phyloP scores from a whole-genome alignment of 805 yeast genomes.

The Kockiozyma suomiensis region DNA sequence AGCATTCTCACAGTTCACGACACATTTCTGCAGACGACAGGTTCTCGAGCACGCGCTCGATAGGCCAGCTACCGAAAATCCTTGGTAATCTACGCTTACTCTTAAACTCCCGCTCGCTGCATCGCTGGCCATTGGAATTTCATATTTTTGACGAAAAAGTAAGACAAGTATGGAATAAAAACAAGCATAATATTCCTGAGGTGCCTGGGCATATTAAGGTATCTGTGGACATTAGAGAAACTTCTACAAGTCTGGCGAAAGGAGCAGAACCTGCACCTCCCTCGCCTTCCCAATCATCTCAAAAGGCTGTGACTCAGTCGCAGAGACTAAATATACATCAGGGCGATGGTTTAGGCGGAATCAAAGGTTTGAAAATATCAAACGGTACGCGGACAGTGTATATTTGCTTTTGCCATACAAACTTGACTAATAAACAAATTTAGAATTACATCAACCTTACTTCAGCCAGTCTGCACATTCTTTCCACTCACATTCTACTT shows the following conservation, averaged over 20 bases:
- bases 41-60: conserved; percentile 40
- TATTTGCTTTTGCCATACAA: too few relatives aligned
- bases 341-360: conserved; percentile 32
- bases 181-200: conserved; percentile 34
- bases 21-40: conserved; percentile 52
- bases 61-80: conserved; percentile 34
- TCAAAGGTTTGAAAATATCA: conserved; percentile 21
- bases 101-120: conserved; percentile 34
- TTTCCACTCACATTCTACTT: neutral
- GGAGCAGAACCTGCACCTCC: neutral
- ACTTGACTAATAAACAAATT: too few relatives aligned
- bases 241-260: neutral
- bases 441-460: conserved; percentile 23
- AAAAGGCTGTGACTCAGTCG: neutral
- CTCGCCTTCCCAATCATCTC: neutral
- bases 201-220: conserved; percentile 19
- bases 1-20: conserved; percentile 67
- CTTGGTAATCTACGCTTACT: conserved; percentile 40
- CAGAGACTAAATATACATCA: conserved; percentile 16
- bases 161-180: conserved; percentile 36
- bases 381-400: too few relatives aligned
- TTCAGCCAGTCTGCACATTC: conserved; percentile 7
- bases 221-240: conserved; percentile 14
- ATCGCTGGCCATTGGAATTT: conserved; percentile 37
- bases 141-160: conserved; percentile 39